These are phyloP conservation scores for Ceratocystis ficicola DNA, from an alignment of 2,329 filamentous ascomycete species.

Conservation along the genomic window DNA sequence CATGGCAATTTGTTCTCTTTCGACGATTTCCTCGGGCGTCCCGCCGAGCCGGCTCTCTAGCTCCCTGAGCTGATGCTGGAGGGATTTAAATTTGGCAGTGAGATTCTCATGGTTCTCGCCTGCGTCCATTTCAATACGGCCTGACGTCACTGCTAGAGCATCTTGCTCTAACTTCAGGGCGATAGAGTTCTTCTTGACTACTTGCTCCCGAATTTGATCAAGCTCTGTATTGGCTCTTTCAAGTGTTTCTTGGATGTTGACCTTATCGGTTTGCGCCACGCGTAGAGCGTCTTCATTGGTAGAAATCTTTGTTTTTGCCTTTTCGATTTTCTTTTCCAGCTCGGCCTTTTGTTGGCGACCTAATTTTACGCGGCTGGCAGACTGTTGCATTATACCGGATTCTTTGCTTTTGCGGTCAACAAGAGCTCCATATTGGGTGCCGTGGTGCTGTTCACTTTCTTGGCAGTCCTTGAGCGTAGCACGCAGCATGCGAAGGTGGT, in stretches of 20 bases:
- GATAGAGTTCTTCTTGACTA: constrained; percentile 26
- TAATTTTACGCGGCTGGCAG: not conserved
- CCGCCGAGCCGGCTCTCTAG: constrained; percentile 49
- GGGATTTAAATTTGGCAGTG: constrained; percentile 40
- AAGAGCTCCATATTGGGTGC: constrained; percentile 44
- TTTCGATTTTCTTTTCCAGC: constrained; percentile 3
- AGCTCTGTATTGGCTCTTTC: constrained; percentile 36
- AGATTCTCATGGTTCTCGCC: constrained; percentile 50
- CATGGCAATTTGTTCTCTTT: constrained; percentile 34
- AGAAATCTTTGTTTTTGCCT: constrained; percentile 14
- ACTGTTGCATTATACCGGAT: not conserved
- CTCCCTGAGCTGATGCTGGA: constrained; percentile 47
- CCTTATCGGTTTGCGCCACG: constrained; percentile 15
- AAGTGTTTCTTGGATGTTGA: constrained; percentile 9
- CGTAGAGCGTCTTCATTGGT: constrained; percentile 31
- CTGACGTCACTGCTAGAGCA: constrained; percentile 43
- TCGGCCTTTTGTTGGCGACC: constrained; percentile 1
- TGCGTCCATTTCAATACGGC: constrained; percentile 27
- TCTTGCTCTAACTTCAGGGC: constrained; percentile 44
- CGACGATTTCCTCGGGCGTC: constrained; percentile 51
- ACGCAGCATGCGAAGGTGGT: constrained; percentile 47
- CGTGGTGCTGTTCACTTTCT: constrained; percentile 36
- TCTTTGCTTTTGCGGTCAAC: constrained; percentile 38
- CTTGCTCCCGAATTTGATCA: constrained; percentile 33
- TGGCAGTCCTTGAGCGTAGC: constrained; percentile 43